phyloP scores from a whole-genome alignment of 2,329 filamentous ascomycete genomes.

The Beauveria medogensis region DNA sequence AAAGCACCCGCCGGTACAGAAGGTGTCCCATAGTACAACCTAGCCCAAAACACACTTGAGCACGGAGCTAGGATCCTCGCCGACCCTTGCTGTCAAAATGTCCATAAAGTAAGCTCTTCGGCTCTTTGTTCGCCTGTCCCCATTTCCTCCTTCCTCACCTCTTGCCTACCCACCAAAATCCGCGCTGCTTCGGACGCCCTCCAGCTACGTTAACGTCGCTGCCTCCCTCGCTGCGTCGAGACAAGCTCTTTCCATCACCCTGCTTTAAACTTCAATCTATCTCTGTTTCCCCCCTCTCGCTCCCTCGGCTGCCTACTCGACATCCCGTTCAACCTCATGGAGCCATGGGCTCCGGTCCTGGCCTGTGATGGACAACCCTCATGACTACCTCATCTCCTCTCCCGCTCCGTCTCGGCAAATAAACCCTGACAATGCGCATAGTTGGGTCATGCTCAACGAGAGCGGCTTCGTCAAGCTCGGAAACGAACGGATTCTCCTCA shows the following conservation, averaged over 20 bases:
- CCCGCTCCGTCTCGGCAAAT: conserved; percentile 25
- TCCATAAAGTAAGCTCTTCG: conserved; percentile 45
- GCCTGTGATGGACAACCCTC: conserved; percentile 33
- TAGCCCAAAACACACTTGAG: conserved; percentile 15
- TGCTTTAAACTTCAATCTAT: neutral
- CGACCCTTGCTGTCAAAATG: conserved; percentile 34
- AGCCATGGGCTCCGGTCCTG: conserved; percentile 24
- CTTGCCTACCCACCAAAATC: conserved; percentile 7
- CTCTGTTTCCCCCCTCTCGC: conserved; percentile 6
- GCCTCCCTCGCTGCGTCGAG: conserved; percentile 9
- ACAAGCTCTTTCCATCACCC: conserved; percentile 1
- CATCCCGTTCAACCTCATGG: conserved; percentile 18
- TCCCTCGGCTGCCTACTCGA: conserved; percentile 13
- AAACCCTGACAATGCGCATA: conserved; percentile 48
- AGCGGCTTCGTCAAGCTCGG: conserved; percentile 75
- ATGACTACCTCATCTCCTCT: conserved; percentile 32
- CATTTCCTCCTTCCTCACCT: conserved; percentile 12
- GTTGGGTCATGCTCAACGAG: conserved; percentile 88
- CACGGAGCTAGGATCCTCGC: conserved; percentile 22
- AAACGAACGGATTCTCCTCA: conserved; percentile 73
- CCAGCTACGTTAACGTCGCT: conserved; percentile 19
- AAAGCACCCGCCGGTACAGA: neutral
- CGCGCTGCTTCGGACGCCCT: conserved; percentile 8
- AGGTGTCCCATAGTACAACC: conserved; percentile 9
- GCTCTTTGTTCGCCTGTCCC: conserved; percentile 17